These are phyloP conservation scores for Protostelium mycophagum DNA, from an alignment of 78 protist genomes.

Conservation along the genomic window DNA sequence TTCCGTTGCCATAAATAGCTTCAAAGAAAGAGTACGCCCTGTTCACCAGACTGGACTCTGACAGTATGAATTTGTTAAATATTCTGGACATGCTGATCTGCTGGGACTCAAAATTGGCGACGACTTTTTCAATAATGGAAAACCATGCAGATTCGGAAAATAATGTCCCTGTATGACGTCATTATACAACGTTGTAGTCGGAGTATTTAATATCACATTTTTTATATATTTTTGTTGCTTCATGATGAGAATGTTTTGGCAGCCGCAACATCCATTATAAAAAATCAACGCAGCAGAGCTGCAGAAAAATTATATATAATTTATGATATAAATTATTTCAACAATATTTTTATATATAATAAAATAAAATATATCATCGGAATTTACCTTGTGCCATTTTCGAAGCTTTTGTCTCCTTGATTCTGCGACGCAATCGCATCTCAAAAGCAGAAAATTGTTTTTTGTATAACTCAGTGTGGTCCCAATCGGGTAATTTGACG, in stretches of 20 bases:
- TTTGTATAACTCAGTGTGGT: neutral
- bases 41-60: neutral
- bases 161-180: neutral
- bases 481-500: neutral
- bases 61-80: neutral
- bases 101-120: neutral
- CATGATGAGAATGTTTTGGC: too few species aligned
- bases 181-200: too few species aligned
- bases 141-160: neutral
- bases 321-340: neutral
- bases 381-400: neutral
- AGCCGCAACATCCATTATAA: too few species aligned
- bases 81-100: neutral
- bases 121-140: neutral
- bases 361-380: too few species aligned
- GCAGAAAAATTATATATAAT: too few species aligned
- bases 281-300: too few species aligned
- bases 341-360: too few species aligned
- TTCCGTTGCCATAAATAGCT: neutral
- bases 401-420: neutral
- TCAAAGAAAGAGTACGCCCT: neutral
- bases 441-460: neutral
- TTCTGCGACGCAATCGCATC: neutral
- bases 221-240: too few species aligned
- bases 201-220: too few species aligned